Conservation (phyloP, 768 basidiomycete species). For the Russula vinacea region DNA sequence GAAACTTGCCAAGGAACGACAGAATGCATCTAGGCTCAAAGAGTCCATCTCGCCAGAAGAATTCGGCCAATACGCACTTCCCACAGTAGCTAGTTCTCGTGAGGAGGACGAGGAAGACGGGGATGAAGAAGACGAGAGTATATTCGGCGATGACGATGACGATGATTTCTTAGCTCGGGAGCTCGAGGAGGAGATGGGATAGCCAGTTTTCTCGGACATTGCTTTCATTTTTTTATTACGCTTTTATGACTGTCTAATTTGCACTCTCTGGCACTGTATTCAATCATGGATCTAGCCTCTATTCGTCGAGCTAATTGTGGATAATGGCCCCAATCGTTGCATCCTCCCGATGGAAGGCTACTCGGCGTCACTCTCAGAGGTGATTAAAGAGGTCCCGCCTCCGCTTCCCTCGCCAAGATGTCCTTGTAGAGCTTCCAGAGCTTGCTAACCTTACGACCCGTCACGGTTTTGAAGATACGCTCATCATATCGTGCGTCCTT, state of each 20-base stretch:
- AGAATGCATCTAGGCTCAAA: conserved; percentile 65
- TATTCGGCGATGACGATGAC: conserved; percentile 51
- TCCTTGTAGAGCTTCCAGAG: conserved; percentile 59
- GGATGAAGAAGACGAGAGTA: conserved; percentile 48
- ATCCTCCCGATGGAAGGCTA: background rate
- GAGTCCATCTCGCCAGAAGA: conserved; percentile 38
- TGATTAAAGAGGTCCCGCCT: background rate
- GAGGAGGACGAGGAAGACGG: conserved; percentile 35
- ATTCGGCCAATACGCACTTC: conserved; percentile 14
- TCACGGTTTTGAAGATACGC: conserved; percentile 49
- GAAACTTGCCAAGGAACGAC: conserved; percentile 64
- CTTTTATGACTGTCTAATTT: conserved; percentile 6
- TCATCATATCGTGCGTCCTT: conserved; percentile 49
- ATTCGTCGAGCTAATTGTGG: conserved; percentile 17
- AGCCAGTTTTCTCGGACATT: conserved; percentile 31
- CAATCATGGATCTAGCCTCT: conserved; percentile 19
- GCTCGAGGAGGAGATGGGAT: conserved; percentile 76
- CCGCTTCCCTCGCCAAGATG: conserved; percentile 35
- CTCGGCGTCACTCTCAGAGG: background rate
- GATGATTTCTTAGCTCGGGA: conserved; percentile 82
- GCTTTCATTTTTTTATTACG: conserved; percentile 17
- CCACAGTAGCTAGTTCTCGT: conserved; percentile 9
- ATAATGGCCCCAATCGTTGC: background rate
- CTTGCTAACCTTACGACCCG: conserved; percentile 50
- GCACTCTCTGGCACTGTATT: conserved; percentile 19